Percentiles rank a stretch among this genome's conserved stretches.
phyloP scores from a whole-genome alignment of 2,329 filamentous ascomycete genomes.

The Aphanocladium album region DNA sequence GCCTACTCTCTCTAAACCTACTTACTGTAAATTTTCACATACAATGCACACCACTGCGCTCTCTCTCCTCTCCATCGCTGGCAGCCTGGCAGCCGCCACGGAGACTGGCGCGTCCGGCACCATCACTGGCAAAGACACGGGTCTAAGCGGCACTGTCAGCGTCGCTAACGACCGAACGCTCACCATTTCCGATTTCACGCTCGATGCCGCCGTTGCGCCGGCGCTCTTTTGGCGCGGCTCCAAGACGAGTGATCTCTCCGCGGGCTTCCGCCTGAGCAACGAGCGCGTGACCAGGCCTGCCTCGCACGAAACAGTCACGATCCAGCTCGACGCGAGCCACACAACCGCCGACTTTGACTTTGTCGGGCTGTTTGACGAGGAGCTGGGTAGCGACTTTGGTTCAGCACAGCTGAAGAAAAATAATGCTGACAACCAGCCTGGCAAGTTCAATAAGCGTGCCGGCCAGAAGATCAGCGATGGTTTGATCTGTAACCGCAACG shows the following conservation, averaged over 20 bases:
- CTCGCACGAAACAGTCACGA: constrained; percentile 16
- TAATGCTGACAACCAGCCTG: not conserved
- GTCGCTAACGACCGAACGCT: constrained; percentile 20
- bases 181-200: constrained; percentile 19
- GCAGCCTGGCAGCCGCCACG: constrained; percentile 14
- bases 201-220: constrained; percentile 22
- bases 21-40: no score
- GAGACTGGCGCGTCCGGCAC: constrained; percentile 18
- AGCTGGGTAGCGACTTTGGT: constrained; percentile 21
- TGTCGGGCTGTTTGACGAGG: constrained; percentile 22
- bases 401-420: constrained; percentile 15
- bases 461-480: not conserved
- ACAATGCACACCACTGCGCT: not conserved
- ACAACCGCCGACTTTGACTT: constrained; percentile 19
- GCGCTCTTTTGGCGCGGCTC: constrained; percentile 26
- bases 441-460: no score
- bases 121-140: constrained; percentile 20
- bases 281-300: constrained; percentile 18
- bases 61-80: not conserved
- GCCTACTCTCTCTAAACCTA: no score
- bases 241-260: constrained; percentile 15
- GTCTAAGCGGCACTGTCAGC: constrained; percentile 21
- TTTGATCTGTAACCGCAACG: not conserved
- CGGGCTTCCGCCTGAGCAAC: constrained; percentile 24
- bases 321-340: constrained; percentile 22